A percentile compares a stretch with the other conserved stretches of the same genome.
These are phyloP conservation scores for Tylopilus balloui DNA, from an alignment of 768 basidiomycete species.

Conservation along the genomic window DNA sequence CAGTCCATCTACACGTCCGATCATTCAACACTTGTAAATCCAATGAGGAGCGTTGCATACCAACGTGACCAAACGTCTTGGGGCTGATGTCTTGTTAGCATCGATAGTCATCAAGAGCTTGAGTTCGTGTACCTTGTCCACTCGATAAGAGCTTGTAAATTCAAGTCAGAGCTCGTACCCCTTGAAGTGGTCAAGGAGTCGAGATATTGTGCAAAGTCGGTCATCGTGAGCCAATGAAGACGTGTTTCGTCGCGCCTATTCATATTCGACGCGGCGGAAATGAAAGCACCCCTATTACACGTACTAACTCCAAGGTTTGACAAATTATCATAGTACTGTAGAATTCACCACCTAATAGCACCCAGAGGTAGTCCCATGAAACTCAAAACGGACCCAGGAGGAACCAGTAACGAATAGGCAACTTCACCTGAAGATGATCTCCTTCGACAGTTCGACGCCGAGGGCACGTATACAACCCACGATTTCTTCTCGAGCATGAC, in stretches of 20 bases:
- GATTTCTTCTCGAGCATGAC: constrained; percentile 33
- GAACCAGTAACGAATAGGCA: not conserved
- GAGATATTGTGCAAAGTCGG: constrained; percentile 22
- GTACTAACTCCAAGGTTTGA: no score
- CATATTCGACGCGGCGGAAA: not conserved
- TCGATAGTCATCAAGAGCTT: constrained; percentile 2
- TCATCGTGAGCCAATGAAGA: constrained; percentile 10
- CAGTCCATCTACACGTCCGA: constrained; percentile 12
- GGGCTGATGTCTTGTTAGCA: constrained; percentile 19
- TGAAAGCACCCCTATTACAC: not conserved
- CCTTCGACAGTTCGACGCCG: constrained; percentile 39
- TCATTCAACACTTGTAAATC: constrained; percentile 3
- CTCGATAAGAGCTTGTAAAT: constrained; percentile 13
- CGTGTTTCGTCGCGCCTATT: not conserved
- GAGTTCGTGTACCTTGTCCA: constrained; percentile 24
- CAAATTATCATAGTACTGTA: no score
- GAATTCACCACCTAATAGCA: not conserved
- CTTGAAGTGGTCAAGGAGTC: constrained; percentile 18
- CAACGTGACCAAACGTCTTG: constrained; percentile 10
- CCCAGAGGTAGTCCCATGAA: no score
- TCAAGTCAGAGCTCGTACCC: constrained; percentile 9
- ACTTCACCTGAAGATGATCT: constrained; percentile 36
- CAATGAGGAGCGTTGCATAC: constrained; percentile 9
- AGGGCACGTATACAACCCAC: constrained; percentile 42
- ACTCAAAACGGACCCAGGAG: not conserved